Evolutionary conservation across 208 protist genomes (phyloP).

Genomic region (Trypanosoma rangeli): DNA sequence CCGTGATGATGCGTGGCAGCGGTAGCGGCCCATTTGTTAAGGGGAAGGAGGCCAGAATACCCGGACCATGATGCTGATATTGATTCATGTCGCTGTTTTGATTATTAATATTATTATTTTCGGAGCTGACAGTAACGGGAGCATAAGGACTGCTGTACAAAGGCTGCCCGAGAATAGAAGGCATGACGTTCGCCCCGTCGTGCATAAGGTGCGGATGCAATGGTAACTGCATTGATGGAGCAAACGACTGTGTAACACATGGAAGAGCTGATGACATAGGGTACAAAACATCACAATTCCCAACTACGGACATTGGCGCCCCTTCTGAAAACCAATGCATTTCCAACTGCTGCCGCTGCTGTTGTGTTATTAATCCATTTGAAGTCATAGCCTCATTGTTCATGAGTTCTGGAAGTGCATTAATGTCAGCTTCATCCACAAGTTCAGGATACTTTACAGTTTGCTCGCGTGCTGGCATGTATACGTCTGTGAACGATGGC

Average conservation of each 20-base stretch:
- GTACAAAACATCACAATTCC: slow-evolving; percentile 23
- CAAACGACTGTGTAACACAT: slow-evolving; percentile 27
- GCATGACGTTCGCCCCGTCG: slow-evolving; percentile 3
- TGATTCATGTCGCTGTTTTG: not conserved
- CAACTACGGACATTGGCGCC: not conserved
- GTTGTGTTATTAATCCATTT: not conserved
- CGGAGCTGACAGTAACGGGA: not conserved
- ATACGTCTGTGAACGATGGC: not conserved
- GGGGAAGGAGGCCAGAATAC: slow-evolving; percentile 3
- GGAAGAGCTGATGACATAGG: slow-evolving; percentile 2
- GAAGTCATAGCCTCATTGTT: not conserved
- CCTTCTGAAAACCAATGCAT: slow-evolving; percentile 13
- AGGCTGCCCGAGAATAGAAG: slow-evolving; percentile 30
- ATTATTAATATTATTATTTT: slow-evolving; percentile 3
- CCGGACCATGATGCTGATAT: not conserved
- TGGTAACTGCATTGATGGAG: not conserved
- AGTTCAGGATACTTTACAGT: slow-evolving; percentile 28
- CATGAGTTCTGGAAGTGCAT: not conserved
- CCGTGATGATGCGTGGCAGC: slow-evolving; percentile 10
- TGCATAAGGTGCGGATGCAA: not conserved
- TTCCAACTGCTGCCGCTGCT: slow-evolving; percentile 10
- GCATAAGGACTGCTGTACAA: not conserved
- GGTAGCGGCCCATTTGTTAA: not conserved
- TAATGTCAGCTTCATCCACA: slow-evolving; percentile 29
- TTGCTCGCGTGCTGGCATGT: not conserved